Evolutionary conservation across 2,329 filamentous ascomycete genomes (phyloP).

Genomic region (Colletotrichum eleusines): DNA sequence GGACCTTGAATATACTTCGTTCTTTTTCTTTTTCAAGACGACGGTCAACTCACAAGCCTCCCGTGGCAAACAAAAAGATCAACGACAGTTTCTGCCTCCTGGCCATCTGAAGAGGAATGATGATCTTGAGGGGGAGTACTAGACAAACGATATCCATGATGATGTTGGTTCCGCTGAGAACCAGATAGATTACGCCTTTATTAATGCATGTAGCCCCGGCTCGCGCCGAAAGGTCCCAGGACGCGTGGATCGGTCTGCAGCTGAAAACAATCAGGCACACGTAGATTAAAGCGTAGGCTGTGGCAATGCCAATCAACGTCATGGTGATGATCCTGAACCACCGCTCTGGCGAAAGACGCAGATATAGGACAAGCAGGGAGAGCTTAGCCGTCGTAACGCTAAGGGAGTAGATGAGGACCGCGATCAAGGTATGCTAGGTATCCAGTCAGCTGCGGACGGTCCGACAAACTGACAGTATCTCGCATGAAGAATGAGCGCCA

Average conservation of each 20-base stretch:
- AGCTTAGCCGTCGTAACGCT: constrained; percentile 41
- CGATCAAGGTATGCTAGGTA: constrained; percentile 9
- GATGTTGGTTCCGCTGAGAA: constrained; percentile 37
- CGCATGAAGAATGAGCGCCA: too few species aligned
- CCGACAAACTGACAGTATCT: background rate
- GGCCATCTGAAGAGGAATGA: constrained; percentile 38
- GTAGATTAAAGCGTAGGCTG: constrained; percentile 47
- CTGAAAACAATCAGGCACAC: constrained; percentile 42
- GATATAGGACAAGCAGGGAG: constrained; percentile 38
- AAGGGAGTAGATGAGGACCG: constrained; percentile 30
- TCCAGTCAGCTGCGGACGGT: background rate
- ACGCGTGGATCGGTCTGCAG: constrained; percentile 29
- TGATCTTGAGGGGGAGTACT: constrained; percentile 35
- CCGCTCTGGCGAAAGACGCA: constrained; percentile 45
- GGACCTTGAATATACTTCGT: too few species aligned
- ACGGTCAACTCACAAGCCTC: constrained; percentile 26
- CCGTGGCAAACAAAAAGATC: constrained; percentile 36
- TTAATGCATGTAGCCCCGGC: constrained; percentile 19
- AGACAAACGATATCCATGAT: constrained; percentile 39
- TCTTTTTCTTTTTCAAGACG: too few species aligned
- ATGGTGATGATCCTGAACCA: constrained; percentile 50
- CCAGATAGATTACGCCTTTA: constrained; percentile 28
- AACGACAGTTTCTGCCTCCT: constrained; percentile 33
- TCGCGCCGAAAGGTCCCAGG: constrained; percentile 26
- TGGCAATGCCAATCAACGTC: constrained; percentile 47